Conservation (phyloP, 2,329 filamentous ascomycete species). For the Colletotrichum magnum region DNA sequence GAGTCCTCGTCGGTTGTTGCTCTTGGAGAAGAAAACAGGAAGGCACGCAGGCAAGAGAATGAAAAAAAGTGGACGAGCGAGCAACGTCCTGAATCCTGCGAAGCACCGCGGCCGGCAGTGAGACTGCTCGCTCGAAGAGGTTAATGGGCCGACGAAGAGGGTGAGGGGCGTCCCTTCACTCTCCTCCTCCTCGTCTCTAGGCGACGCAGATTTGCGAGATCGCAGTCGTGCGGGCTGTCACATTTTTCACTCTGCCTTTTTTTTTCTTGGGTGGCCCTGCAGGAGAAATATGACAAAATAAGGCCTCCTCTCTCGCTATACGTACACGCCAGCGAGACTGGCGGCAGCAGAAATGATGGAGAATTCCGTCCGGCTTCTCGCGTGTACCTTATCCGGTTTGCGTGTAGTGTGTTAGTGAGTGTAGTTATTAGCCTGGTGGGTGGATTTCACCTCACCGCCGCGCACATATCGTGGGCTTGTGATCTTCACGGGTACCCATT, state of each 20-base stretch:
- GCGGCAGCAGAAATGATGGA: slow-evolving; percentile 10
- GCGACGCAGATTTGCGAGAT: slow-evolving; percentile 39
- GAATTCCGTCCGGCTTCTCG: slow-evolving; percentile 19
- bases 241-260: slow-evolving; percentile 3
- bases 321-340: not conserved
- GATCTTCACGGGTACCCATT: slow-evolving; percentile 19
- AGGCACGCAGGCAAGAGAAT: slow-evolving; percentile 5
- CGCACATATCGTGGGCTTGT: slow-evolving; percentile 25
- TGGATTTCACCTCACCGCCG: slow-evolving; percentile 35
- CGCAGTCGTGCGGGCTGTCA: slow-evolving; percentile 25
- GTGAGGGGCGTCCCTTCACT: not conserved
- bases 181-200: not conserved
- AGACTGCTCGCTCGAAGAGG: slow-evolving; percentile 20
- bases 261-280: slow-evolving; percentile 5
- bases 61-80: slow-evolving; percentile 14
- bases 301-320: too few relatives aligned
- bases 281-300: slow-evolving; percentile 18
- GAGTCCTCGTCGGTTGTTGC: not conserved
- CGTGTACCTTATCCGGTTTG: not conserved
- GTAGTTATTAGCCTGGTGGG: not conserved
- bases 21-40: not conserved
- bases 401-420: slow-evolving; percentile 5
- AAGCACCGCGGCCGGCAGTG: slow-evolving; percentile 28
- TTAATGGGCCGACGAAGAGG: slow-evolving; percentile 21
- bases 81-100: slow-evolving; percentile 5